These are phyloP conservation scores for Chrysanthemum makinoi DNA, from an alignment of 129 eudicot genomes.

Conservation along the genomic window DNA sequence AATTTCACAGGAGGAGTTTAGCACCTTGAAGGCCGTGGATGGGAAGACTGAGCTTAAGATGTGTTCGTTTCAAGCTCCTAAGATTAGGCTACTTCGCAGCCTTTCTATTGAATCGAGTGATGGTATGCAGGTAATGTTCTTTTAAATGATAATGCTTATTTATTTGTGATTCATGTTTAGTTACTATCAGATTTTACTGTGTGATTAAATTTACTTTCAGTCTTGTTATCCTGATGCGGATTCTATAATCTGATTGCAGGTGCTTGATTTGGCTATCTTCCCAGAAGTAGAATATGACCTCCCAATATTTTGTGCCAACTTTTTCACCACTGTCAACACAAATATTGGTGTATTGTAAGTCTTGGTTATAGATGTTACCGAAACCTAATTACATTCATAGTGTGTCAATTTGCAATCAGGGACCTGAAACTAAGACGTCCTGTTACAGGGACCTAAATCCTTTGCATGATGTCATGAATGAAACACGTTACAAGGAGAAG, in stretches of 20 bases:
- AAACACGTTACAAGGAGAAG: slow-evolving; percentile 66
- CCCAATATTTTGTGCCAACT: slow-evolving; percentile 97
- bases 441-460: slow-evolving; percentile 87
- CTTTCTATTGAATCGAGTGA: slow-evolving; percentile 66
- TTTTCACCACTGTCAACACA: slow-evolving; percentile 56
- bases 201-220: not conserved
- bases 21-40: slow-evolving; percentile 46
- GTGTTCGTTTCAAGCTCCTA: slow-evolving; percentile 72
- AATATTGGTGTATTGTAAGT: slow-evolving; percentile 88
- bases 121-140: slow-evolving; percentile 57
- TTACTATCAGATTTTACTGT: not conserved
- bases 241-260: slow-evolving; percentile 46
- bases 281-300: slow-evolving; percentile 83
- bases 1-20: slow-evolving; percentile 45
- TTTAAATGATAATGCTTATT: not conserved
- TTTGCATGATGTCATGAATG: slow-evolving; percentile 62
- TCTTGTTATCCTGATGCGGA: slow-evolving; percentile 20
- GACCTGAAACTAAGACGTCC: slow-evolving; percentile 3
- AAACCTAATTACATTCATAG: not conserved
- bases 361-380: not conserved
- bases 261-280: slow-evolving; percentile 77
- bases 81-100: slow-evolving; percentile 75
- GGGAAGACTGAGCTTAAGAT: slow-evolving; percentile 76
- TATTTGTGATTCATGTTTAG: not conserved
- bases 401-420: not conserved